These are phyloP conservation scores for Juglanconis juglandina DNA, from an alignment of 2,329 filamentous ascomycete species.

Conservation along the genomic window DNA sequence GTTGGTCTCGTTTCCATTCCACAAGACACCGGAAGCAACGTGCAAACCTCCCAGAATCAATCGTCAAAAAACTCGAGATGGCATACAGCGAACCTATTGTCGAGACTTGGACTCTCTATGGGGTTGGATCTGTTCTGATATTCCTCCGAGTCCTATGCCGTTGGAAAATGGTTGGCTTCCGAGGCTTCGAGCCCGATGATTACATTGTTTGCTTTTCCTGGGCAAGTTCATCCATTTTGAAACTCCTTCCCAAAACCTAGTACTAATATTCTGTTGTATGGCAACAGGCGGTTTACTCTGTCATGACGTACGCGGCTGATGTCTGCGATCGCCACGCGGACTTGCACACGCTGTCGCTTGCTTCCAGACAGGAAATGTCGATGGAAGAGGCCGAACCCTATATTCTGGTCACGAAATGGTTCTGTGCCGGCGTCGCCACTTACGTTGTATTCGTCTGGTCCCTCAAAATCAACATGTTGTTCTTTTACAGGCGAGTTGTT, in stretches of 20 bases:
- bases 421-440: constrained; percentile 31
- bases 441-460: constrained; percentile 37
- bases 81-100: constrained; percentile 19
- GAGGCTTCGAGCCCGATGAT: constrained; percentile 32
- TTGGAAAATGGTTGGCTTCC: constrained; percentile 30
- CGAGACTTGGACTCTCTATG: constrained; percentile 36
- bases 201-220: constrained; percentile 29
- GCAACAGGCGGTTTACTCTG: constrained; percentile 21
- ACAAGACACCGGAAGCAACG: too few species aligned
- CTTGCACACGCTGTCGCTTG: constrained; percentile 27
- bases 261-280: too few species aligned
- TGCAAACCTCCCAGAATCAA: background rate
- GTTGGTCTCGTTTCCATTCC: too few species aligned
- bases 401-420: constrained; percentile 33
- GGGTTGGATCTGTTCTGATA: constrained; percentile 30
- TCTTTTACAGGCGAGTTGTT: constrained; percentile 36
- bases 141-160: constrained; percentile 30
- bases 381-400: constrained; percentile 25
- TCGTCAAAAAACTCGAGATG: background rate
- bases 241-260: too few species aligned
- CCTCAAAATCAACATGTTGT: constrained; percentile 40
- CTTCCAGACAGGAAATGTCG: constrained; percentile 30
- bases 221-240: constrained; percentile 18
- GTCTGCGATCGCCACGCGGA: constrained; percentile 16
- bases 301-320: constrained; percentile 7